phyloP scores from a whole-genome alignment of 1,139 yeast genomes.

The Taiozyma sp. region DNA sequence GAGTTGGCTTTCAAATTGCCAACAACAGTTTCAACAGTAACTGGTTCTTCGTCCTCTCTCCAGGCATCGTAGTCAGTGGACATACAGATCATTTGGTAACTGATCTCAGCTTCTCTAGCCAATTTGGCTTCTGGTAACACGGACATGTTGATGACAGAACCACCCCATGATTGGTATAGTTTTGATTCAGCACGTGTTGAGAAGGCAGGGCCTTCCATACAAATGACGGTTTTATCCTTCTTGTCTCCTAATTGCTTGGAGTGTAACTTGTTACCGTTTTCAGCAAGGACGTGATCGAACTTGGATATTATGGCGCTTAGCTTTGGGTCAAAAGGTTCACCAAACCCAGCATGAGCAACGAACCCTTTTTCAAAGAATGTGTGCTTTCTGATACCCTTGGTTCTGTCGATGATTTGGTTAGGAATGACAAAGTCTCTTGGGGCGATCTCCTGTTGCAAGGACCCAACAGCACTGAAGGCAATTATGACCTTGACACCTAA shows the following conservation, averaged over 20 bases:
- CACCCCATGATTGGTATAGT: slow-evolving; percentile 87
- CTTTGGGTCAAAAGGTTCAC: slow-evolving; percentile 87
- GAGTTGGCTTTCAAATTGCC: slow-evolving; percentile 86
- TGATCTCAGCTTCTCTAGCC: slow-evolving; percentile 95
- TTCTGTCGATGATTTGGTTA: slow-evolving; percentile 92
- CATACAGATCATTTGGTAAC: slow-evolving; percentile 98
- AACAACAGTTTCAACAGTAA: slow-evolving; percentile 93
- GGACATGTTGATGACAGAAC: slow-evolving; percentile 94
- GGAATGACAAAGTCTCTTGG: slow-evolving; percentile 97
- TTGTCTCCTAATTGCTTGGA: slow-evolving; percentile 24
- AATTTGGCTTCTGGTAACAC: slow-evolving; percentile 93
- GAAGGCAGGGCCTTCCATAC: slow-evolving; percentile 99
- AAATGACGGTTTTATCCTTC: slow-evolving; percentile 71
- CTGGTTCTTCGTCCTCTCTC: slow-evolving; percentile 94
- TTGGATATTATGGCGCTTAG: slow-evolving; percentile 64
- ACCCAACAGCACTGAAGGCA: slow-evolving; percentile 96
- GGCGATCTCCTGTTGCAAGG: slow-evolving; percentile 79
- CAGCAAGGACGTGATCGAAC: slow-evolving; percentile 50
- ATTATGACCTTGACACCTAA: slow-evolving; percentile 84
- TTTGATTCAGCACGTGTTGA: slow-evolving; percentile 96
- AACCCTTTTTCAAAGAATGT: slow-evolving; percentile 91
- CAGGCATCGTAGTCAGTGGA: slow-evolving; percentile 98
- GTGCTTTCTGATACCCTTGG: slow-evolving; percentile 89
- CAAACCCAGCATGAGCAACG: slow-evolving; percentile 96
- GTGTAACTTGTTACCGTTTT: slow-evolving; percentile 35